A percentile compares a stretch with the other conserved stretches of the same genome.
Conservation (phyloP, 2,329 filamentous ascomycete genomes). For the Clarireedia homoeocarpa region DNA sequence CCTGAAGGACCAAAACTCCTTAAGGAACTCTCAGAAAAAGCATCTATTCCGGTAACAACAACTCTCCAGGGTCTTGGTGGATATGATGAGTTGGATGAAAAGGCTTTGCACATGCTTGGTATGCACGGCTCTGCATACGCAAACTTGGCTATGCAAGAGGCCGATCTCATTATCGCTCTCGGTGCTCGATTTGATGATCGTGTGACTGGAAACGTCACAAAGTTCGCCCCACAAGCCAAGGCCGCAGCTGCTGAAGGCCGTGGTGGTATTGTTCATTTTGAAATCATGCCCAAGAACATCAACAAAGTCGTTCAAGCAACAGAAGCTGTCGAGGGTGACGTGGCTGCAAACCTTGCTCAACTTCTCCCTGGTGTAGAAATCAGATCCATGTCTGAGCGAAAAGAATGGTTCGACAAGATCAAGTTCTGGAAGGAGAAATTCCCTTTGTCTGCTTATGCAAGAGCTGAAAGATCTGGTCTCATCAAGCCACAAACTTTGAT, state of each 20-base stretch:
- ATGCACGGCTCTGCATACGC: constrained; percentile 98
- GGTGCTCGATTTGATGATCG: constrained; percentile 95
- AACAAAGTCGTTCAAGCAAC: constrained; percentile 98
- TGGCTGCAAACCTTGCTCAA: constrained; percentile 66
- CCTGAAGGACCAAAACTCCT: constrained; percentile 73
- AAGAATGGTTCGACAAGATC: constrained; percentile 87
- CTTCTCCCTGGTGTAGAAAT: constrained; percentile 66
- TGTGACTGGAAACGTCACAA: constrained; percentile 72
- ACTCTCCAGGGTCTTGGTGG: constrained; percentile 89
- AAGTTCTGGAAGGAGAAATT: constrained; percentile 85
- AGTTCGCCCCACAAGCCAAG: constrained; percentile 85
- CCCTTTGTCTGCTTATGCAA: constrained; percentile 77
- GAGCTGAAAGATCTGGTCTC: constrained; percentile 62
- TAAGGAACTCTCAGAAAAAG: constrained; percentile 82
- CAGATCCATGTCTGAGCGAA: constrained; percentile 55
- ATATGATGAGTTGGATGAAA: constrained; percentile 87
- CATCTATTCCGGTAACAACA: constrained; percentile 87
- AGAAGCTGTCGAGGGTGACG: constrained; percentile 90
- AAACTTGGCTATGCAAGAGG: constrained; percentile 96
- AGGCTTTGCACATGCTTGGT: constrained; percentile 94
- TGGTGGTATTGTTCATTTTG: constrained; percentile 94
- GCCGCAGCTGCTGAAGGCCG: constrained; percentile 75
- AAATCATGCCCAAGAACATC: constrained; percentile 99
- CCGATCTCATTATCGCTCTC: constrained; percentile 90
- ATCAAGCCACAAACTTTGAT: constrained; percentile 96